phyloP scores from a whole-genome alignment of 805 yeast genomes.

The Hanseniaspora clermontiae region DNA sequence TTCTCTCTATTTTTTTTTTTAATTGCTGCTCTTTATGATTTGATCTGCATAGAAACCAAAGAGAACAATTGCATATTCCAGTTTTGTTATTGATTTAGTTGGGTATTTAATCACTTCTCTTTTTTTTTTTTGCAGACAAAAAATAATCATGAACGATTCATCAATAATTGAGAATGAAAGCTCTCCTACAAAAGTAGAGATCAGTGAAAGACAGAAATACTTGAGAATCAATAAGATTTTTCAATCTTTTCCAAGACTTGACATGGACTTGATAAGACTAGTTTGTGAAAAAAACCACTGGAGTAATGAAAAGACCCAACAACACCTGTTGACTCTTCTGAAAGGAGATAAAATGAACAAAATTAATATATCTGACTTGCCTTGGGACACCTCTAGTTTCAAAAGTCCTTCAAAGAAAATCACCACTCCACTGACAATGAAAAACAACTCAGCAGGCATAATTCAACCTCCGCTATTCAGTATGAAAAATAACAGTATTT shows the following conservation, averaged over 20 bases:
- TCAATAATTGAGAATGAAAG: background rate
- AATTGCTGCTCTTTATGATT: background rate
- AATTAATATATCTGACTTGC: background rate
- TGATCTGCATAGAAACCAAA: background rate
- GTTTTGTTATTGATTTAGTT: too few species aligned
- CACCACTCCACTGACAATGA: background rate
- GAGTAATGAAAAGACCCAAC: constrained; percentile 1
- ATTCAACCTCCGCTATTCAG: background rate
- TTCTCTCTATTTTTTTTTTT: background rate
- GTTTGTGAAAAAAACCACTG: constrained; percentile 7
- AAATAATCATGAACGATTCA: background rate
- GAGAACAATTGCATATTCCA: too few species aligned
- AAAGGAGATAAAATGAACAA: constrained; percentile 3
- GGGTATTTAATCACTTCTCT: background rate
- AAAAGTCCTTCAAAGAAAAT: background rate
- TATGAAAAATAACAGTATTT: constrained; percentile 1
- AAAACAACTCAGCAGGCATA: background rate
- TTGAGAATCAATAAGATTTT: constrained; percentile 10
- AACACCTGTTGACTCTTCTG: background rate
- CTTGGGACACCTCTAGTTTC: background rate
- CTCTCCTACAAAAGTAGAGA: background rate
- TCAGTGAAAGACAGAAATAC: constrained; percentile 12
- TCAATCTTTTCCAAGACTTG: constrained; percentile 7
- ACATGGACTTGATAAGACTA: constrained; percentile 11
- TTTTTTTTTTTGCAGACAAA: too few species aligned